Evolutionary conservation across 345 rosid species (phyloP).

Genomic region (Boechera divaricarpa): DNA sequence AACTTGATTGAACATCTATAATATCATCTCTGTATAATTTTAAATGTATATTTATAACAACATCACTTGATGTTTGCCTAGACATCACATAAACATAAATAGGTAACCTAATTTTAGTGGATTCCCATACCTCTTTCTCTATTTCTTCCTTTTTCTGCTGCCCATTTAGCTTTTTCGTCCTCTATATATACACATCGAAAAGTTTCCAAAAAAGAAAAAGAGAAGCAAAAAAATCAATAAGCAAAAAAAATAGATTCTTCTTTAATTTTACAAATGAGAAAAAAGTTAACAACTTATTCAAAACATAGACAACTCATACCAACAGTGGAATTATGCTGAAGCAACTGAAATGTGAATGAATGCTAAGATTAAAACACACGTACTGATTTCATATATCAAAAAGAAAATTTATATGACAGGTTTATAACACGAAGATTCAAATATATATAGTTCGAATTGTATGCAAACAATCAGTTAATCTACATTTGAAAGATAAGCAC

Average conservation of each 20-base stretch:
- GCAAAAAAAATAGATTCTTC: conserved; percentile 4
- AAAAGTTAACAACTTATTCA: background rate
- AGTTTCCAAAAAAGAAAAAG: background rate
- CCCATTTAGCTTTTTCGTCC: conserved; percentile 66
- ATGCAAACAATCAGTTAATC: background rate
- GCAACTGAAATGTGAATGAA: conserved; percentile 1
- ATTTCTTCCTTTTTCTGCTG: conserved; percentile 76
- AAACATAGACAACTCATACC: conserved; percentile 5
- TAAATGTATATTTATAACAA: conserved; percentile 14
- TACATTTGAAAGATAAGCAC: background rate
- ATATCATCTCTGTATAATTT: background rate
- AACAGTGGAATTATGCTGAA: conserved; percentile 2
- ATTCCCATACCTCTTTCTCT: conserved; percentile 77
- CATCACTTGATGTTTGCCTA: conserved; percentile 41
- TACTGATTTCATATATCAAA: background rate
- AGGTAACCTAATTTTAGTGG: conserved; percentile 35
- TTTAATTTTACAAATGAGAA: background rate
- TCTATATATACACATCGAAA: conserved; percentile 51
- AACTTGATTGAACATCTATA: conserved; percentile 3
- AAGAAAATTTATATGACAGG: too few relatives aligned
- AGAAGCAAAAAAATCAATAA: background rate
- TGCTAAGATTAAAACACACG: background rate
- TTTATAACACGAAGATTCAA: background rate
- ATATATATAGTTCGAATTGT: background rate
- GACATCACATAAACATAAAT: background rate